phyloP scores from a whole-genome alignment of 345 rosid species.

The Salix udensis region DNA sequence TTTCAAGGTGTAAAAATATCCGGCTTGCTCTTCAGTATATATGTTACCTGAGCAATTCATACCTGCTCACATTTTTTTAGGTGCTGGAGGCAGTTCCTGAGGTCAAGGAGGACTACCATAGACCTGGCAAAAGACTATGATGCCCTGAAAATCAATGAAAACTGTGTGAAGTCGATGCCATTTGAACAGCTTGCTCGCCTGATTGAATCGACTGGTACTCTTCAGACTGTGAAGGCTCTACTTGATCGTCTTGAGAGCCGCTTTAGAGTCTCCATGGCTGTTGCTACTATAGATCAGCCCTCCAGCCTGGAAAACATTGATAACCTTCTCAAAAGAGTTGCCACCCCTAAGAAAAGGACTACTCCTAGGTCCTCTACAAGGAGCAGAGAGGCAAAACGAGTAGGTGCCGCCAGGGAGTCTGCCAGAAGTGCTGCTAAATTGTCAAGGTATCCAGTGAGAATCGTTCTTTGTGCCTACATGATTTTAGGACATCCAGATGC shows the following conservation, averaged over 20 bases:
- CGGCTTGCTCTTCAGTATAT: not conserved
- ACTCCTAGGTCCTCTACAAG: constrained; percentile 38
- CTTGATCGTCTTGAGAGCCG: constrained; percentile 85
- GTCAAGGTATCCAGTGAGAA: constrained; percentile 82
- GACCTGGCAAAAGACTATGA: constrained; percentile 66
- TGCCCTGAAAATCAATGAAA: constrained; percentile 56
- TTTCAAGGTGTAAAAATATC: not conserved
- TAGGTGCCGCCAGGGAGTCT: constrained; percentile 32
- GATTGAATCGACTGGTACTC: constrained; percentile 60
- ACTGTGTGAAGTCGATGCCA: constrained; percentile 52
- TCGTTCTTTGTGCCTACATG: constrained; percentile 92
- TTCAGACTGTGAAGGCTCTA: constrained; percentile 55
- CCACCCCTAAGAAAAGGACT: constrained; percentile 59
- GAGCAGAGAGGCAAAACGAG: constrained; percentile 55
- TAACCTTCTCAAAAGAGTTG: constrained; percentile 86
- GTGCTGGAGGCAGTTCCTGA: constrained; percentile 82
- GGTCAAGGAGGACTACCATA: constrained; percentile 59
- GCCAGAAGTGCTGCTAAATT: constrained; percentile 36
- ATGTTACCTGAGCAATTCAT: not conserved
- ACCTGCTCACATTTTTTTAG: constrained; percentile 31
- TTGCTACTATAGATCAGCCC: constrained; percentile 26
- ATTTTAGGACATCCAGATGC: constrained; percentile 96
- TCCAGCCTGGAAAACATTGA: constrained; percentile 62
- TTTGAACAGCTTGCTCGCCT: constrained; percentile 80
- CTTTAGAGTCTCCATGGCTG: constrained; percentile 49